These are phyloP conservation scores for Ceratocystis huliohia DNA, from an alignment of 2,329 filamentous ascomycete species.

Conservation along the genomic window DNA sequence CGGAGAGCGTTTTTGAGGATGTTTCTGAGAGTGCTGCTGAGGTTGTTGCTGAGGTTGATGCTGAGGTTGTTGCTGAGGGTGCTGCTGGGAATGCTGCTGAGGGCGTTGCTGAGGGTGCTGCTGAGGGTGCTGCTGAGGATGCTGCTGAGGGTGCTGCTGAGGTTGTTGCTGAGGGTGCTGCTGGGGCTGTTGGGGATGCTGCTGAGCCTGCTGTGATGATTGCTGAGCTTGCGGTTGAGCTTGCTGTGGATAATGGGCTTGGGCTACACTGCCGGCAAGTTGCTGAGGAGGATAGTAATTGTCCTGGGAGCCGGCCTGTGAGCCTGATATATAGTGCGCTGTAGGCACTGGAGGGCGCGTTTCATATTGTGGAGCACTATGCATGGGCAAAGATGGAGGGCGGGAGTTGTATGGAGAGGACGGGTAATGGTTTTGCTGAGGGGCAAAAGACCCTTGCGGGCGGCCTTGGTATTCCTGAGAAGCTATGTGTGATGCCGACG, in stretches of 20 bases:
- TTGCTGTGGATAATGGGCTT: neutral
- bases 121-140: constrained; percentile 28
- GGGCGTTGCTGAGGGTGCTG: constrained; percentile 25
- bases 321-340: neutral
- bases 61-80: constrained; percentile 25
- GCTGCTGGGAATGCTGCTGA: constrained; percentile 27
- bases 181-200: constrained; percentile 25
- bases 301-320: neutral
- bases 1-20: constrained; percentile 20
- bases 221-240: constrained; percentile 24
- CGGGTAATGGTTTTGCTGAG: constrained; percentile 23
- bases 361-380: constrained; percentile 6
- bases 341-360: neutral
- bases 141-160: constrained; percentile 25
- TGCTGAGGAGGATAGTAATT: constrained; percentile 8
- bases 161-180: constrained; percentile 21
- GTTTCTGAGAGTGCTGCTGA: constrained; percentile 26
- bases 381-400: constrained; percentile 2
- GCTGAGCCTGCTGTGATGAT: constrained; percentile 28
- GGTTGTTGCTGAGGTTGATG: constrained; percentile 26
- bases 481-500: constrained; percentile 33
- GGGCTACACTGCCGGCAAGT: neutral
- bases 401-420: constrained; percentile 14
- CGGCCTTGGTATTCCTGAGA: constrained; percentile 34
- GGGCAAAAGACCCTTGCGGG: constrained; percentile 20